phyloP scores from a whole-genome alignment of 768 basidiomycete genomes.

The Aureoboletus auriporus region DNA sequence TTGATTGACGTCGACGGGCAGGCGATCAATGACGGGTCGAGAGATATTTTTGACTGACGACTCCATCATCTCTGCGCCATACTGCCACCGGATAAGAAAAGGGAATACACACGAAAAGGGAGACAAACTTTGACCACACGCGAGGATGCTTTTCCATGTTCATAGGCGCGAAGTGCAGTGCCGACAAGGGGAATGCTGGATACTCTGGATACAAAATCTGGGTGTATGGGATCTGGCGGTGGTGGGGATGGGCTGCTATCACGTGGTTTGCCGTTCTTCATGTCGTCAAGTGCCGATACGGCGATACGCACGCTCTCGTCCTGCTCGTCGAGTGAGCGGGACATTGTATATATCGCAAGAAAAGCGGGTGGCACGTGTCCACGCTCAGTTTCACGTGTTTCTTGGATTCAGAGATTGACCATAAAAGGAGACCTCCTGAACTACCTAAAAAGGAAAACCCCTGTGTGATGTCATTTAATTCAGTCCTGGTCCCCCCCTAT shows the following conservation, averaged over 20 bases:
- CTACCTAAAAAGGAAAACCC: slow-evolving; percentile 9
- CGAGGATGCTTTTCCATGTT: slow-evolving; percentile 79
- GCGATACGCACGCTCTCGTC: slow-evolving; percentile 81
- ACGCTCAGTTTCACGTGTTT: slow-evolving; percentile 24
- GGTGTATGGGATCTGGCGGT: slow-evolving; percentile 6
- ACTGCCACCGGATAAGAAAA: slow-evolving; percentile 42
- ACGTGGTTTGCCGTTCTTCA: slow-evolving; percentile 48
- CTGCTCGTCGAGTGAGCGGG: slow-evolving; percentile 41
- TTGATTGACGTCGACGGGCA: slow-evolving; percentile 69
- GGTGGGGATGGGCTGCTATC: slow-evolving; percentile 3
- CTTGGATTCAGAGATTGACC: neutral
- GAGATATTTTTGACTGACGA: slow-evolving; percentile 78
- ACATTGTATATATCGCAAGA: slow-evolving; percentile 11
- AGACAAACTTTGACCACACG: slow-evolving; percentile 74
- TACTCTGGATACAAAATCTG: slow-evolving; percentile 51
- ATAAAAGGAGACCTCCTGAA: slow-evolving; percentile 5
- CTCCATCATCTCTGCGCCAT: slow-evolving; percentile 86
- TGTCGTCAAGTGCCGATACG: slow-evolving; percentile 70
- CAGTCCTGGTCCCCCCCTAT: neutral
- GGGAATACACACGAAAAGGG: neutral
- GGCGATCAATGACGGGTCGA: slow-evolving; percentile 72
- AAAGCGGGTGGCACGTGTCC: slow-evolving; percentile 6
- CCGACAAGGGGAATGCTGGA: slow-evolving; percentile 70
- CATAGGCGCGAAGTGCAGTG: slow-evolving; percentile 69
- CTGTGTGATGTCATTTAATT: neutral